Base-by-base conservation (phyloP, 345 rosid genomes). In the Aegle marmelos region DNA sequence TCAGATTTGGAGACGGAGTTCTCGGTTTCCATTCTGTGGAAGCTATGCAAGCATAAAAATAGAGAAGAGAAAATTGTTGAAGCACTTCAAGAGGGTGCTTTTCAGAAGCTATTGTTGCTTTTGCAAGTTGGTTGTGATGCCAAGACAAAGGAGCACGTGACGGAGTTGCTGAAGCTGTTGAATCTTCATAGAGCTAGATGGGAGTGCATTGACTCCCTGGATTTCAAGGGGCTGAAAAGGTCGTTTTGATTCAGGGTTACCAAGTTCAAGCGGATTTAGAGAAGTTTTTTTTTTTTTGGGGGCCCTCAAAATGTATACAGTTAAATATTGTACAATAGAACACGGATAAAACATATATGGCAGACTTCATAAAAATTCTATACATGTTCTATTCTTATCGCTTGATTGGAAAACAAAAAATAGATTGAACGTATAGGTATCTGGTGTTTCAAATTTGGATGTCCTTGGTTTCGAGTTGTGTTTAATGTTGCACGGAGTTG, bases 71-170 rank as follows among this genome's bases (percentile, higher is more conserved):
- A 65, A 68, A 45, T 90, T n/a, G 76, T 65, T 11, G 97, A 95
- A 73, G 92, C 92, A 7, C 90, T 95, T 77, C 92, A 87, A 78
- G 87, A 82, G 48, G 97, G 98, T 19, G 98, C 95, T 7, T 95
- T 95, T 73, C 97, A 95, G 81, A 95, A 95, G 85, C 89, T 93
- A 10, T 64, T 95, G 79, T 69, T 95, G 73, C 84, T 93, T 6
- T 78, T 95, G 79, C 98, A 95, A 73, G 86, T 95, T 19, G 98
- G 98, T 0, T 95, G 98, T 45, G 89, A 79, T 5, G 95, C 83
- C 30, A 84, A 61, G 61, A 92, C 94, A 0, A 93, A 89, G 82
- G 97, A 93, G 87, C 91, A 81, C 73, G 91, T 86, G 0, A 86
- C 90, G 6, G 94, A 91, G 79, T 75, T 90, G 70, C 70, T 95